phyloP scores from a whole-genome alignment of 768 basidiomycete species.

The Jaapia argillacea region DNA sequence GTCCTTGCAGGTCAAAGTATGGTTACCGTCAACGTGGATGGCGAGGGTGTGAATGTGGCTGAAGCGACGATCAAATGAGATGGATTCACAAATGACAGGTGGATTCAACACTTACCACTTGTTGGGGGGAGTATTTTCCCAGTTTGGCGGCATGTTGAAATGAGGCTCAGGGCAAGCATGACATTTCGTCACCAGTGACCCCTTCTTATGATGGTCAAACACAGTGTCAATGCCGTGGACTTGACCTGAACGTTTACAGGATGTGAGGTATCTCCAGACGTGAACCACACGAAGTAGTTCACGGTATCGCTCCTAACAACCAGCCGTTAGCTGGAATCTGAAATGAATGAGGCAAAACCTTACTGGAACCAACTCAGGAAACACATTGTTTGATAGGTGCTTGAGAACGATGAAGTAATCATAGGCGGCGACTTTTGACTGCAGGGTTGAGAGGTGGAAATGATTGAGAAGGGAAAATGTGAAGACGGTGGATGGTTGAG shows the following conservation, averaged over 20 bases:
- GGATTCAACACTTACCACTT: no score
- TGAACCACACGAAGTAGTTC: neutral
- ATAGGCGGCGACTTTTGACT: constrained; percentile 9
- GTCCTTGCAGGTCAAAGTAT: neutral
- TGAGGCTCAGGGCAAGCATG: neutral
- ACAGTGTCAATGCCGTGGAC: neutral
- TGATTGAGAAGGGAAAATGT: neutral
- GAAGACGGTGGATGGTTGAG: neutral
- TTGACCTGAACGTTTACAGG: neutral
- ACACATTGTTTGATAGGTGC: constrained; percentile 2
- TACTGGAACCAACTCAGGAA: neutral
- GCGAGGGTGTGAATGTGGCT: neutral
- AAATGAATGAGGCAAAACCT: neutral
- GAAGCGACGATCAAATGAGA: no score
- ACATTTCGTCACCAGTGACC: neutral
- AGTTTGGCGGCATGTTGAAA: no score
- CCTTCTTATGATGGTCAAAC: neutral
- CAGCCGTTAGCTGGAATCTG: neutral
- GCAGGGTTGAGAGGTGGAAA: constrained; percentile 5
- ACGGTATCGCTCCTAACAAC: neutral
- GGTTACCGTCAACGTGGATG: neutral
- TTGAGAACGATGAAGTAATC: constrained; percentile 5
- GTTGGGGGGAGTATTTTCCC: no score
- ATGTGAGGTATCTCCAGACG: neutral
- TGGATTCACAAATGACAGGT: no score